Evolutionary conservation across 2,329 filamentous ascomycete genomes (phyloP).

Genomic region (Fusarium papillatum): DNA sequence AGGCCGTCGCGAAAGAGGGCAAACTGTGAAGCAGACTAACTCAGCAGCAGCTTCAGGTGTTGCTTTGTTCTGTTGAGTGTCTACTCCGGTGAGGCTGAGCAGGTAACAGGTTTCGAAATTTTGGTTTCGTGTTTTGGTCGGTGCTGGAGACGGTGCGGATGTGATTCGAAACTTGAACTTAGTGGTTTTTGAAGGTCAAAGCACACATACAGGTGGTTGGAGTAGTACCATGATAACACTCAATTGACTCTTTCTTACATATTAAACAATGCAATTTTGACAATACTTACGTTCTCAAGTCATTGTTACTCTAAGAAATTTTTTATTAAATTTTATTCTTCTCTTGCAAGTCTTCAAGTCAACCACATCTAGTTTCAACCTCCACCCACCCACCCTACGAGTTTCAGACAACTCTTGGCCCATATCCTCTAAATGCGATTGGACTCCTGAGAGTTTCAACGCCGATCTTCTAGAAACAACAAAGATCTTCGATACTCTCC

Average conservation of each 20-base stretch:
- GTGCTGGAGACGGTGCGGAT: neutral
- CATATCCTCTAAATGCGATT: neutral
- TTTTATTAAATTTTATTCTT: neutral
- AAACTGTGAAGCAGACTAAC: neutral
- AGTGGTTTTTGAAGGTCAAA: neutral
- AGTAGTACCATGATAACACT: neutral
- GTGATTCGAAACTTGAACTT: constrained; percentile 7
- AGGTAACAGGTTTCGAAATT: constrained; percentile 2
- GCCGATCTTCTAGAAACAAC: neutral
- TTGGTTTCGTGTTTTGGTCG: constrained; percentile 4
- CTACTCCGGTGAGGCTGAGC: constrained; percentile 12
- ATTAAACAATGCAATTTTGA: neutral
- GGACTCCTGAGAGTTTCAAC: neutral
- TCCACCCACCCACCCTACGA: neutral
- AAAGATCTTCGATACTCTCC: neutral
- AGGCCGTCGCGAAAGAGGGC: neutral
- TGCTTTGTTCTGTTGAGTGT: neutral
- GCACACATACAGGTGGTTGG: neutral
- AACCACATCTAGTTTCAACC: neutral
- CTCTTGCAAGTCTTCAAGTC: neutral
- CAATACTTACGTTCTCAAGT: neutral
- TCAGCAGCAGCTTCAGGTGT: constrained; percentile 7
- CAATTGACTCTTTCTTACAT: neutral
- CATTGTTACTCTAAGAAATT: neutral
- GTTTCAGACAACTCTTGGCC: neutral